Conservation (phyloP, 1,284 basidiomycete genomes). For the Hemileccinum hortonii region DNA sequence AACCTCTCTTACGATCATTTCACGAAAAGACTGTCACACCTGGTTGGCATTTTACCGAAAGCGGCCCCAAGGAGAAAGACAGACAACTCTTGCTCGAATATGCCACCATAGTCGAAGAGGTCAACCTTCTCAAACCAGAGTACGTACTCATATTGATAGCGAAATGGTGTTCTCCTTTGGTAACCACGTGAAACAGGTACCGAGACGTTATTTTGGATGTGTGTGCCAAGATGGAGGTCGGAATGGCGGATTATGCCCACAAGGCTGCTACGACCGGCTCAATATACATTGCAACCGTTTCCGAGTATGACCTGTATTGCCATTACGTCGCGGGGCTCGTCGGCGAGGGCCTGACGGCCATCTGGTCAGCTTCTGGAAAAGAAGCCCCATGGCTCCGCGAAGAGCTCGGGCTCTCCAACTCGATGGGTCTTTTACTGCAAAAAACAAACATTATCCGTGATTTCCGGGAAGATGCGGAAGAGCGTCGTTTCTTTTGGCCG, state of each 20-base stretch:
- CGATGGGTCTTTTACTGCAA: conserved; percentile 95
- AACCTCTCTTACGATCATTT: conserved; percentile 83
- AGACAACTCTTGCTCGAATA: conserved; percentile 86
- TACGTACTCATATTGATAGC: conserved; percentile 38
- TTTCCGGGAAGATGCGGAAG: conserved; percentile 88
- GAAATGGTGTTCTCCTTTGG: neutral
- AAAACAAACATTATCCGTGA: conserved; percentile 99
- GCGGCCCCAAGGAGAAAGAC: conserved; percentile 90
- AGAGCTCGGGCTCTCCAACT: conserved; percentile 88
- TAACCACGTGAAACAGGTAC: conserved; percentile 52
- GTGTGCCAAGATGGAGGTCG: conserved; percentile 82
- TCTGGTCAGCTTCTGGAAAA: conserved; percentile 88
- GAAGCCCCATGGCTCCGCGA: conserved; percentile 76
- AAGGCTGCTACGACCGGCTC: conserved; percentile 70
- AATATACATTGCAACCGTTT: conserved; percentile 70
- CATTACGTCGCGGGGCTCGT: conserved; percentile 99
- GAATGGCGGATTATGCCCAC: conserved; percentile 95
- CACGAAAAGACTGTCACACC: conserved; percentile 79
- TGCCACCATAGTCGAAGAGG: conserved; percentile 80
- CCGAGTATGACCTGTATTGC: conserved; percentile 96
- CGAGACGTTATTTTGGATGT: conserved; percentile 84
- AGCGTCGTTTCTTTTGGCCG: conserved; percentile 93
- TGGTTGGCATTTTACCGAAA: conserved; percentile 87
- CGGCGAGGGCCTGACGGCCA: conserved; percentile 90
- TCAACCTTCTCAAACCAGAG: conserved; percentile 66